Conservation (phyloP, 2,329 filamentous ascomycete genomes). For the Zymoseptoria brevis region DNA sequence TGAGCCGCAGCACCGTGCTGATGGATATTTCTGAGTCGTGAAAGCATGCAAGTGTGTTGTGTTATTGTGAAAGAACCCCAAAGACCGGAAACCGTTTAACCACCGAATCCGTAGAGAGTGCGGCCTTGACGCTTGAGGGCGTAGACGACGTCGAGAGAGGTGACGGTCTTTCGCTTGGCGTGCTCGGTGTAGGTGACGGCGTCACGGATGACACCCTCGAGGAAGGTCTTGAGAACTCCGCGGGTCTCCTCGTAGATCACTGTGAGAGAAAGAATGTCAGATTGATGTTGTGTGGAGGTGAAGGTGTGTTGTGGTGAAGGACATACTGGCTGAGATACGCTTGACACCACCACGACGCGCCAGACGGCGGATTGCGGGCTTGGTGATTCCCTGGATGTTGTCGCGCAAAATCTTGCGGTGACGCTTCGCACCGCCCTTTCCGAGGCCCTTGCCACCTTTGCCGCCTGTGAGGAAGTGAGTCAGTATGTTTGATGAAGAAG, state of each 20-base stretch:
- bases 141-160: conserved; percentile 55
- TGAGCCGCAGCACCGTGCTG: conserved; percentile 27
- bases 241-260: conserved; percentile 81
- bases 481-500: conserved; percentile 17
- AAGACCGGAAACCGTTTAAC: conserved; percentile 37
- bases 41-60: conserved; percentile 27
- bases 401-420: conserved; percentile 98
- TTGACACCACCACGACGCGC: conserved; percentile 99
- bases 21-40: conserved; percentile 30
- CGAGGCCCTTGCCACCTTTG: conserved; percentile 95
- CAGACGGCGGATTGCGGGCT: conserved; percentile 97
- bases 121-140: conserved; percentile 57
- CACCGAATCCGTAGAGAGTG: conserved; percentile 62
- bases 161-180: conserved; percentile 70
- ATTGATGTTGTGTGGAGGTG: conserved; percentile 13
- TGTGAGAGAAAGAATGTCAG: conserved; percentile 25
- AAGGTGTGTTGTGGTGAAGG: conserved; percentile 3
- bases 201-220: conserved; percentile 72
- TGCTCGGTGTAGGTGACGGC: conserved; percentile 77
- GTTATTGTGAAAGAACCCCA: conserved; percentile 4
- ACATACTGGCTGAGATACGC: conserved; percentile 90
- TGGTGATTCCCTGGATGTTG: conserved; percentile 99
- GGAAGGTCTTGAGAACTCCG: conserved; percentile 76
- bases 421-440: conserved; percentile 97
- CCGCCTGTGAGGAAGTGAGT: conserved; percentile 52